Conservation (phyloP, 1,139 yeast species). For the Cylindricascospora bacillispora region DNA sequence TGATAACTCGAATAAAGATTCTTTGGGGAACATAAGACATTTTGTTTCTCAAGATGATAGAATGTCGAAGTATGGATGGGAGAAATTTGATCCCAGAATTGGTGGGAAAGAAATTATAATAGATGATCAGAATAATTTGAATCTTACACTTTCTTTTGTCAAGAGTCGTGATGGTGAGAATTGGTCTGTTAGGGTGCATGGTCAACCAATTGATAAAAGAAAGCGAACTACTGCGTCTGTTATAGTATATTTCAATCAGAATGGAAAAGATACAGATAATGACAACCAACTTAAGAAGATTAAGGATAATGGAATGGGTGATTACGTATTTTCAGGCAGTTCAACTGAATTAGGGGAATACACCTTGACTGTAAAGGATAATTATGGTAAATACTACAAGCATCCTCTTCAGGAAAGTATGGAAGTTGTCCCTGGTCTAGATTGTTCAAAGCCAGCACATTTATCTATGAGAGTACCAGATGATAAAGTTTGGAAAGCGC, state of each 20-base stretch:
- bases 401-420: slow-evolving; percentile 17
- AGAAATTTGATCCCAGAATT: slow-evolving; percentile 65
- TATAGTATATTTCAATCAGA: slow-evolving; percentile 50
- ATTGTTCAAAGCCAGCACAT: slow-evolving; percentile 51
- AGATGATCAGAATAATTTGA: slow-evolving; percentile 53
- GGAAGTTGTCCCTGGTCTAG: slow-evolving; percentile 28
- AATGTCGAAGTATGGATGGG: slow-evolving; percentile 75
- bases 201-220: slow-evolving; percentile 42
- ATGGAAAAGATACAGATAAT: slow-evolving; percentile 46
- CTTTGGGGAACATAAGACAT: slow-evolving; percentile 57
- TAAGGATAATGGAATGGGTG: slow-evolving; percentile 27
- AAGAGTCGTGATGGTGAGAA: slow-evolving; percentile 55
- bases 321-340: slow-evolving; percentile 37
- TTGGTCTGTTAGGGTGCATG: slow-evolving; percentile 66
- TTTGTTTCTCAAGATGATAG: slow-evolving; percentile 65
- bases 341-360: slow-evolving; percentile 48
- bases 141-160: slow-evolving; percentile 59
- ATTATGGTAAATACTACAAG: slow-evolving; percentile 33
- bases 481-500: slow-evolving; percentile 67
- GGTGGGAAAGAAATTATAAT: slow-evolving; percentile 76
- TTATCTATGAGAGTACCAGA: slow-evolving; percentile 59
- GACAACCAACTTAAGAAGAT: slow-evolving; percentile 29
- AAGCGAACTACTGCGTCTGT: slow-evolving; percentile 46
- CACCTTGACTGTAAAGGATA: slow-evolving; percentile 37
- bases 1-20: slow-evolving; percentile 47